phyloP scores from a whole-genome alignment of 768 basidiomycete species.

The Boletus bicolor region DNA sequence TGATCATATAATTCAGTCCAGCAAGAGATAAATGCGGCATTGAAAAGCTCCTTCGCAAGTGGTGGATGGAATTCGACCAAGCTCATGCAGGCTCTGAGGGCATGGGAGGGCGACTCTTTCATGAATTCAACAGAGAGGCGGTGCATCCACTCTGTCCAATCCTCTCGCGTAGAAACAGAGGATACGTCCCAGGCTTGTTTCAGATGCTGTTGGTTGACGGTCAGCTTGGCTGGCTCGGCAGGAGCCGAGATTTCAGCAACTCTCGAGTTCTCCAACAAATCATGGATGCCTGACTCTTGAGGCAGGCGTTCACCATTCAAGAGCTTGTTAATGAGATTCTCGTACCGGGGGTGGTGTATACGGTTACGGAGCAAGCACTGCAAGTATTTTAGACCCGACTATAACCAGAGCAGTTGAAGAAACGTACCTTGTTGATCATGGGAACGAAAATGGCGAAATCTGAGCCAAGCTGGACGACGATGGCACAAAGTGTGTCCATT shows the following conservation, averaged over 20 bases:
- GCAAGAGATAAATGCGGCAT: slow-evolving; percentile 96
- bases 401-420: neutral
- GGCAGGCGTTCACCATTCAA: slow-evolving; percentile 90
- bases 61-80: slow-evolving; percentile 89
- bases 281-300: slow-evolving; percentile 74
- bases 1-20: slow-evolving; percentile 96
- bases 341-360: slow-evolving; percentile 80
- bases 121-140: slow-evolving; percentile 91
- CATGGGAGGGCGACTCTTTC: slow-evolving; percentile 97
- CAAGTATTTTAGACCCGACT: neutral
- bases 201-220: slow-evolving; percentile 94
- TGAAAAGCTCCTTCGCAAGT: slow-evolving; percentile 92
- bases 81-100: slow-evolving; percentile 94
- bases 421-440: slow-evolving; percentile 84
- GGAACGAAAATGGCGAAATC: slow-evolving; percentile 98
- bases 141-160: slow-evolving; percentile 97
- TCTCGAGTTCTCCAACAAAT: slow-evolving; percentile 64
- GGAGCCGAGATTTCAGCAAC: slow-evolving; percentile 75
- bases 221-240: slow-evolving; percentile 83
- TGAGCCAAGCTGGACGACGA: slow-evolving; percentile 90
- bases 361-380: slow-evolving; percentile 76
- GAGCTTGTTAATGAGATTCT: slow-evolving; percentile 82
- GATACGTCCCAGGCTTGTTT: slow-evolving; percentile 96
- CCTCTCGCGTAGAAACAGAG: slow-evolving; percentile 69
- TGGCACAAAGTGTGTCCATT: slow-evolving; percentile 89